Base-by-base conservation (phyloP, 2,329 filamentous ascomycete species). In the Periconia macrospinosa region DNA sequence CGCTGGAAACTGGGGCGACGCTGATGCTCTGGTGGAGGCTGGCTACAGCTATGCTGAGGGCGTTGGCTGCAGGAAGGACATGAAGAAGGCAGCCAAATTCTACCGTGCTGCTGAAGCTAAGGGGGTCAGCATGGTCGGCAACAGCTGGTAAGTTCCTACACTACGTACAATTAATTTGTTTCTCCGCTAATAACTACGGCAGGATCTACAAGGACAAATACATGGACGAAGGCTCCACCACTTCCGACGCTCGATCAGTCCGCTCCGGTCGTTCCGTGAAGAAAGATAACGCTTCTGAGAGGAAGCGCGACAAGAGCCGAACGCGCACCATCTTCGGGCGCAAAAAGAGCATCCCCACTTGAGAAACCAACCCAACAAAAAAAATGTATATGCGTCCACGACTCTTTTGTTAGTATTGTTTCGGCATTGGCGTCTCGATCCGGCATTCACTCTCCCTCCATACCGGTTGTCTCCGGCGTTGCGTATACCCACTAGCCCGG, bases 181-280 rank as follows among this genome's bases (percentile, higher is more conserved):
- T 13, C 9, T 30, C 9, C 41, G 52, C 43, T 58, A 53, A 58
- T 37, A 58, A 40, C 6, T 56, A 37, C 56, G 44, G 54, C 59
- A 96, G 92, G 92, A 97, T 97, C 64, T 92, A 97, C 80, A 97
- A 97, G 75, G 78, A 91, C 53, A 97, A 97, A 71, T 97, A 97
- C 72, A 81, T 82, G 77, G 85, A 88, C 55, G 89, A 69, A 52
- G 68, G 61, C 66, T 71, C 66, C 17, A 62, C 65, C 35, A 53
- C 58, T 9, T 66, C 68, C 8, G 70, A 74, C 54, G 61, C 68
- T 75, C 52, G 72, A 74, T 55, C 80, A 76, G 58, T 79, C 75
- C 54, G 73, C 73, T 54, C 80, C 76, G 59, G 79, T 79, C 57
- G 81, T 81, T 69, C 72, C 6, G 45, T 59, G 8, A 74, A 70